A percentile compares a stretch with the other conserved stretches of the same genome.
Conservation (phyloP, 2,329 filamentous ascomycete genomes). For the Arthrobotrys iridis region DNA sequence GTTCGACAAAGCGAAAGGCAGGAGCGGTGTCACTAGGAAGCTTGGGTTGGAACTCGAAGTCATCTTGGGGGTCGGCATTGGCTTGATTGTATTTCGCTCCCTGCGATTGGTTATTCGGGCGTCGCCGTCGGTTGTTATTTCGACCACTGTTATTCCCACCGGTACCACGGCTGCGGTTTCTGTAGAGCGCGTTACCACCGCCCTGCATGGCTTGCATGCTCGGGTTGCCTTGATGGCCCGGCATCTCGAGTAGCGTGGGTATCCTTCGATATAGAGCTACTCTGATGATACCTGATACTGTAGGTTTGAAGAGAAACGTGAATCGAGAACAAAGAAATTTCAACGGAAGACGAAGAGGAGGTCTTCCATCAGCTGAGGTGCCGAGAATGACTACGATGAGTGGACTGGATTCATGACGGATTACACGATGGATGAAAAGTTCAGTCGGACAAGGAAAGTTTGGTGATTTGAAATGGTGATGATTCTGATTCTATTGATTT, state of each 20-base stretch:
- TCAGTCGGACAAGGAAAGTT: too few relatives aligned
- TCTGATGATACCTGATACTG: neutral
- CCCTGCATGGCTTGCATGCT: neutral
- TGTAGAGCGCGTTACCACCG: neutral
- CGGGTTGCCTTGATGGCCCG: neutral
- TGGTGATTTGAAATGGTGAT: too few relatives aligned
- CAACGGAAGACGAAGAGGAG: too few relatives aligned
- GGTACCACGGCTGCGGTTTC: slow-evolving; percentile 1
- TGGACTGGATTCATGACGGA: too few relatives aligned
- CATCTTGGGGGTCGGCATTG: neutral
- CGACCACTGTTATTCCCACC: neutral
- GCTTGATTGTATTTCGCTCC: slow-evolving; percentile 1
- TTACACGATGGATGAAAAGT: too few relatives aligned
- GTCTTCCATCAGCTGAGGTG: too few relatives aligned
- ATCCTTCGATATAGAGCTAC: neutral
- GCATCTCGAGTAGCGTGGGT: neutral
- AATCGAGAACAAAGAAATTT: too few relatives aligned
- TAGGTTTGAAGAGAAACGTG: neutral
- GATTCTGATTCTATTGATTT: too few relatives aligned
- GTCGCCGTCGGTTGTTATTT: slow-evolving; percentile 10
- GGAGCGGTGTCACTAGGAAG: slow-evolving; percentile 42
- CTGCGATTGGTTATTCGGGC: neutral
- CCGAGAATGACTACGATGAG: too few relatives aligned
- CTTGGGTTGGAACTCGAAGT: slow-evolving; percentile 32
- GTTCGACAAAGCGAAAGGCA: slow-evolving; percentile 40